Conservation (phyloP, 169 alveolate species). For the Eimeria sp. region DNA sequence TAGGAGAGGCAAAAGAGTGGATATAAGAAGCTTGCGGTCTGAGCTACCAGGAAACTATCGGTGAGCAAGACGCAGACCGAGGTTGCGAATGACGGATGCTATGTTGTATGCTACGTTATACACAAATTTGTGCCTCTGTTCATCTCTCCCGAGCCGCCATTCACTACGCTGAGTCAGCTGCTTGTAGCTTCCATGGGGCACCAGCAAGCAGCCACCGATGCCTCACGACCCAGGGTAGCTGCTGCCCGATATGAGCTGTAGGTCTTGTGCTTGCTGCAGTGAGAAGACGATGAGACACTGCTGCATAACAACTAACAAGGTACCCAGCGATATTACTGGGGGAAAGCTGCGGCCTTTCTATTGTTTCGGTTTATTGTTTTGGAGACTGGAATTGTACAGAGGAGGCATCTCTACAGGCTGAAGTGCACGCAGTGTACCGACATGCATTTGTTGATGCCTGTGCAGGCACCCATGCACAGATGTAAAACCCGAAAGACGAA, state of each 20-base stretch:
- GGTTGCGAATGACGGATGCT: not conserved
- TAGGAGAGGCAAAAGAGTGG: not conserved
- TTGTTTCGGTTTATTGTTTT: not conserved
- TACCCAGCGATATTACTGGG: not conserved
- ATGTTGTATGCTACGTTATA: no score
- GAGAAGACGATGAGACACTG: not conserved
- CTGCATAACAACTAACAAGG: not conserved
- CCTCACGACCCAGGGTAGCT: not conserved
- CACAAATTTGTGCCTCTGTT: no score
- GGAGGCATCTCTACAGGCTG: no score
- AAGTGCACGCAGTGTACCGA: no score
- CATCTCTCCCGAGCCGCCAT: constrained; percentile 59
- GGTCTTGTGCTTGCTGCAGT: not conserved
- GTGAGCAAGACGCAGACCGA: not conserved
- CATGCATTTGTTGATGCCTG: no score
- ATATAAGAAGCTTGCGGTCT: not conserved
- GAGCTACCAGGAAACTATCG: not conserved
- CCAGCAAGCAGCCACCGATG: not conserved
- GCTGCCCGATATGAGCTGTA: not conserved
- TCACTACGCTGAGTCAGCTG: not conserved
- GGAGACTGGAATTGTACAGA: not conserved
- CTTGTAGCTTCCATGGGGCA: not conserved
- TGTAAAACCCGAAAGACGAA: no score
- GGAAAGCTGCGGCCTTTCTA: not conserved
- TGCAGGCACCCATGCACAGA: no score